Conservation (phyloP, 106 monocot species). For the Chionographis japonica region DNA sequence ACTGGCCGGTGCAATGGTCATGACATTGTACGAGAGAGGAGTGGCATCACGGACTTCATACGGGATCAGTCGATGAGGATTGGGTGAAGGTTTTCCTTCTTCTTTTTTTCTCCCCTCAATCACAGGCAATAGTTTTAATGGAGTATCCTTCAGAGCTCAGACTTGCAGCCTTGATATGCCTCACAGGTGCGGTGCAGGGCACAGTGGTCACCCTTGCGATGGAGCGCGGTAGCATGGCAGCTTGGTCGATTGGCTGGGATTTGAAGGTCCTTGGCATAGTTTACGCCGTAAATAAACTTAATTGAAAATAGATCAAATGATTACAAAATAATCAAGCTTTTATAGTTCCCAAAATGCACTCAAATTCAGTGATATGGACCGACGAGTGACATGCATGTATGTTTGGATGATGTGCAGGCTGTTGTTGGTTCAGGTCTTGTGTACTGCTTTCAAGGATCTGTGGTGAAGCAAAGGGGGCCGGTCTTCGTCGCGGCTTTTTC, state of each 20-base stretch:
- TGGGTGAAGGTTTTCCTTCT: neutral
- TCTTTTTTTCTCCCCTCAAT: neutral
- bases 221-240: neutral
- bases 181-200: neutral
- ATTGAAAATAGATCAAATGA: neutral
- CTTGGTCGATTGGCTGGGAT: neutral
- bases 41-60: no score
- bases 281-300: neutral
- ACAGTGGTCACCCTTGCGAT: neutral
- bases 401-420: neutral
- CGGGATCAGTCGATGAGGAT: no score
- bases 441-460: neutral
- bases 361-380: neutral
- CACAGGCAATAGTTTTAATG: neutral
- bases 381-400: neutral
- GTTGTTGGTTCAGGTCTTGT: conserved; percentile 1
- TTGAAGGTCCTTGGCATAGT: neutral
- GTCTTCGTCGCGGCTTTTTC: neutral
- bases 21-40: no score
- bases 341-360: neutral
- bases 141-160: neutral
- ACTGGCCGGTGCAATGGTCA: no score
- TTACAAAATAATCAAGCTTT: no score
- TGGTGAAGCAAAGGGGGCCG: neutral
- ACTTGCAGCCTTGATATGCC: neutral